A percentile compares a stretch with the other conserved stretches of the same genome.
These are phyloP conservation scores for Phialocephala subalpina DNA, from an alignment of 2,329 filamentous ascomycete genomes.

Conservation along the genomic window DNA sequence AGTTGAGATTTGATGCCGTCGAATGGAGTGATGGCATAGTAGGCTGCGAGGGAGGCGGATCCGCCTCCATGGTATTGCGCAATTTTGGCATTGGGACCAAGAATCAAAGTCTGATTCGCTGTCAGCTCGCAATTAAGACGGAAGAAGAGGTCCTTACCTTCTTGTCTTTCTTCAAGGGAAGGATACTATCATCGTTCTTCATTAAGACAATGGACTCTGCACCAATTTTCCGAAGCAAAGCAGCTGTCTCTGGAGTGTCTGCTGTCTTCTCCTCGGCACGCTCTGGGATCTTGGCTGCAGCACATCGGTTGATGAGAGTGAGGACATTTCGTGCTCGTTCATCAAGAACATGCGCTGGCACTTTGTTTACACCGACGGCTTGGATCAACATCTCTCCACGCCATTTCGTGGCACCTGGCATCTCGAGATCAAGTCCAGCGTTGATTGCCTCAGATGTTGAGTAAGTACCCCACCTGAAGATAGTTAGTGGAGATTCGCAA, in stretches of 20 bases:
- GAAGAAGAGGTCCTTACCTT: slow-evolving; percentile 48
- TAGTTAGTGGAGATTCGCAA: slow-evolving; percentile 14
- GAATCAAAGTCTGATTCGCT: slow-evolving; percentile 54
- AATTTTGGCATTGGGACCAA: slow-evolving; percentile 65
- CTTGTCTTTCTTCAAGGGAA: slow-evolving; percentile 66
- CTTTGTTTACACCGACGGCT: slow-evolving; percentile 36
- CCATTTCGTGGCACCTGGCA: slow-evolving; percentile 59
- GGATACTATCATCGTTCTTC: slow-evolving; percentile 65
- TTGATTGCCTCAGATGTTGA: slow-evolving; percentile 58
- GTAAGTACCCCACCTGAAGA: slow-evolving; percentile 56
- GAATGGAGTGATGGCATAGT: slow-evolving; percentile 76
- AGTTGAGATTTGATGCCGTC: slow-evolving; percentile 71
- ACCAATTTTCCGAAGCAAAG: slow-evolving; percentile 62
- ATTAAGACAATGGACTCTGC: slow-evolving; percentile 69
- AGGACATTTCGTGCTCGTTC: slow-evolving; percentile 40
- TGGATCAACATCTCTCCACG: slow-evolving; percentile 38
- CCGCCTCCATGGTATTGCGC: slow-evolving; percentile 69
- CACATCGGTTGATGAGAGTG: slow-evolving; percentile 45
- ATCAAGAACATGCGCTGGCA: slow-evolving; percentile 37
- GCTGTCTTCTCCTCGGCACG: slow-evolving; percentile 39
- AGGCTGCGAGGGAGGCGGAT: slow-evolving; percentile 65
- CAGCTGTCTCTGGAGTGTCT: slow-evolving; percentile 45
- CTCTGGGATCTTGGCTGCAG: slow-evolving; percentile 41
- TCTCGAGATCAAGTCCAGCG: slow-evolving; percentile 65
- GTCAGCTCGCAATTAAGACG: slow-evolving; percentile 2